These are phyloP conservation scores for Aspergillus campestris DNA, from an alignment of 495 filamentous ascomycete species.

Conservation along the genomic window DNA sequence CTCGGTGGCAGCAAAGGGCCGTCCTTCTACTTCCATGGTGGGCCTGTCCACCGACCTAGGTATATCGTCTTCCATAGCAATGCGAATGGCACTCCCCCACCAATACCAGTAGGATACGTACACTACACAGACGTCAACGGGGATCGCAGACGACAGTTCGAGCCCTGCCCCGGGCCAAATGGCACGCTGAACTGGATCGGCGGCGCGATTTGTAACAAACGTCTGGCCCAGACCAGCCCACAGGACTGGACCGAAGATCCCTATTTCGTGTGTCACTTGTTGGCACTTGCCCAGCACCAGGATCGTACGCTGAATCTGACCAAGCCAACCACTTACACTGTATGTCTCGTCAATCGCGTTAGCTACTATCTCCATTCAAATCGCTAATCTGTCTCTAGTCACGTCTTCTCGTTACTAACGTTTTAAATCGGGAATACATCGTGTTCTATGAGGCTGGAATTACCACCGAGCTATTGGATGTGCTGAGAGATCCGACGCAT, in stretches of 20 bases:
- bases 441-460: slow-evolving; percentile 10
- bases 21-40: slow-evolving; percentile 9
- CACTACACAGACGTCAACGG: slow-evolving; percentile 8
- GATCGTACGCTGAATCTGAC: background rate
- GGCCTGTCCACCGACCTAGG: slow-evolving; percentile 6
- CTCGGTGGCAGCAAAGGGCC: slow-evolving; percentile 8
- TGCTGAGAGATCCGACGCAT: slow-evolving; percentile 5
- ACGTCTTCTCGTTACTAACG: slow-evolving; percentile 12
- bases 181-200: background rate
- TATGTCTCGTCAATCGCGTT: slow-evolving; percentile 1
- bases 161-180: background rate
- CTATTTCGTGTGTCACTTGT: slow-evolving; percentile 14
- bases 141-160: background rate
- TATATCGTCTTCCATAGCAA: slow-evolving; percentile 12
- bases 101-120: slow-evolving; percentile 7
- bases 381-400: slow-evolving; percentile 8
- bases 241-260: slow-evolving; percentile 15
- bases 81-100: background rate
- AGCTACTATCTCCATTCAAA: background rate
- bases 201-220: background rate
- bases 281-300: slow-evolving; percentile 16
- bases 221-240: slow-evolving; percentile 5
- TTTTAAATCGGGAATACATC: slow-evolving; percentile 7
- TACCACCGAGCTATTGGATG: slow-evolving; percentile 5
- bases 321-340: slow-evolving; percentile 7